These are phyloP conservation scores for Takashimella koratensis DNA, from an alignment of 1,284 basidiomycete genomes.

Conservation along the genomic window DNA sequence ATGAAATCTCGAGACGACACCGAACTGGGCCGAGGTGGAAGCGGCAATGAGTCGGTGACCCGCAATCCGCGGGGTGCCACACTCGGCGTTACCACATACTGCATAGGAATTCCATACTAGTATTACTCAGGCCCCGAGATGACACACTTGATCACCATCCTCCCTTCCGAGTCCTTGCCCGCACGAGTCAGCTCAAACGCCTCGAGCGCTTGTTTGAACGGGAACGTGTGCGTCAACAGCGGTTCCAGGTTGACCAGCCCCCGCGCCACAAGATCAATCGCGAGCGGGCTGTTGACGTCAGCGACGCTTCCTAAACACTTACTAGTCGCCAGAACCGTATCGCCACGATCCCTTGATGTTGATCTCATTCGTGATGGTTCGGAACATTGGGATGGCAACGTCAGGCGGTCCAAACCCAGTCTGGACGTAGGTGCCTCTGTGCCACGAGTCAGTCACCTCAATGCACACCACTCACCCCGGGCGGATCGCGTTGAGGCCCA, in stretches of 20 bases:
- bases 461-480: slow-evolving; percentile 54
- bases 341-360: slow-evolving; percentile 46
- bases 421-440: slow-evolving; percentile 42
- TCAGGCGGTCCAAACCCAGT: slow-evolving; percentile 45
- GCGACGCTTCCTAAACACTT: slow-evolving; percentile 2
- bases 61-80: neutral
- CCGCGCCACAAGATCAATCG: slow-evolving; percentile 56
- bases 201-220: slow-evolving; percentile 54
- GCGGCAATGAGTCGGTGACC: neutral
- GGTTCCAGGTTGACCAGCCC: slow-evolving; percentile 56
- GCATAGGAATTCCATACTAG: neutral
- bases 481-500: slow-evolving; percentile 58
- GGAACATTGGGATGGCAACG: slow-evolving; percentile 44
- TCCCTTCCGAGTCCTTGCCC: slow-evolving; percentile 68
- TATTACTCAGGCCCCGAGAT: slow-evolving; percentile 44
- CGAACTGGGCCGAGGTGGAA: neutral
- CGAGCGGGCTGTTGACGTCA: slow-evolving; percentile 40
- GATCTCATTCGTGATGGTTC: slow-evolving; percentile 45
- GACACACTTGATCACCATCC: slow-evolving; percentile 48
- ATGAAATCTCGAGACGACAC: no score
- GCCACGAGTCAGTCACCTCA: slow-evolving; percentile 9
- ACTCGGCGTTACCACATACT: neutral
- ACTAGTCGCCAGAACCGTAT: slow-evolving; percentile 45
- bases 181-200: slow-evolving; percentile 56
- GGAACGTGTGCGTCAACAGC: slow-evolving; percentile 59